phyloP scores from a whole-genome alignment of 495 filamentous ascomycete genomes.

The Penicillium bialowiezense region DNA sequence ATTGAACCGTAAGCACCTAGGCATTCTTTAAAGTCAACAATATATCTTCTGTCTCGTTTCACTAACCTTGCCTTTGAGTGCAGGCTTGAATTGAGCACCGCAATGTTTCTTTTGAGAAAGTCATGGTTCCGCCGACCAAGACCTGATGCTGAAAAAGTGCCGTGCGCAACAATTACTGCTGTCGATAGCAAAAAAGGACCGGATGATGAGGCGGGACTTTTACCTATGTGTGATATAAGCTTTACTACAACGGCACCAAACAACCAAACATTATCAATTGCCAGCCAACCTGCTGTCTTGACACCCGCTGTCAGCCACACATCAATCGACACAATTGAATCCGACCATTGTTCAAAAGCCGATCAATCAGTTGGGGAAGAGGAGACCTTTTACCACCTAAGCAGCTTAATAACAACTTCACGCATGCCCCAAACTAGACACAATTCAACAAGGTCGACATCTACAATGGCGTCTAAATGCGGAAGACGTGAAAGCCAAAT shows the following conservation, averaged over 20 bases:
- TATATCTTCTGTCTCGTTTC: background rate
- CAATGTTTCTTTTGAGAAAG: slow-evolving; percentile 10
- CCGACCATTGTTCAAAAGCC: background rate
- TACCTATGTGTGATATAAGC: background rate
- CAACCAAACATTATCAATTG: slow-evolving; percentile 14
- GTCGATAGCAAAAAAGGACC: background rate
- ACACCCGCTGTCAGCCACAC: slow-evolving; percentile 14
- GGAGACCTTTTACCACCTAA: slow-evolving; percentile 25
- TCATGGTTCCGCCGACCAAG: slow-evolving; percentile 4
- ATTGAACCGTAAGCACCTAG: too few species aligned
- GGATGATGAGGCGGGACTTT: too few species aligned
- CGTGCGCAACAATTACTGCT: background rate
- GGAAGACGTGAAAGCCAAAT: background rate
- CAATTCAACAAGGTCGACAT: background rate
- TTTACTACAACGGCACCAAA: background rate
- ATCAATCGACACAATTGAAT: slow-evolving; percentile 1
- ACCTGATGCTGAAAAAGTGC: background rate
- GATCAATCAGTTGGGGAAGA: slow-evolving; percentile 13
- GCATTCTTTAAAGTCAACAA: background rate
- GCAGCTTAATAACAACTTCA: slow-evolving; percentile 26
- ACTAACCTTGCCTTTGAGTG: background rate
- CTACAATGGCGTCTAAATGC: background rate
- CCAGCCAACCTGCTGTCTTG: slow-evolving; percentile 14
- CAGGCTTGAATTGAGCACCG: background rate
- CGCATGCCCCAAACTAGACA: slow-evolving; percentile 3